A percentile compares a stretch with the other conserved stretches of the same genome.
Conservation (phyloP, 176 grass and related monocot species). For the Triticum urartu region DNA sequence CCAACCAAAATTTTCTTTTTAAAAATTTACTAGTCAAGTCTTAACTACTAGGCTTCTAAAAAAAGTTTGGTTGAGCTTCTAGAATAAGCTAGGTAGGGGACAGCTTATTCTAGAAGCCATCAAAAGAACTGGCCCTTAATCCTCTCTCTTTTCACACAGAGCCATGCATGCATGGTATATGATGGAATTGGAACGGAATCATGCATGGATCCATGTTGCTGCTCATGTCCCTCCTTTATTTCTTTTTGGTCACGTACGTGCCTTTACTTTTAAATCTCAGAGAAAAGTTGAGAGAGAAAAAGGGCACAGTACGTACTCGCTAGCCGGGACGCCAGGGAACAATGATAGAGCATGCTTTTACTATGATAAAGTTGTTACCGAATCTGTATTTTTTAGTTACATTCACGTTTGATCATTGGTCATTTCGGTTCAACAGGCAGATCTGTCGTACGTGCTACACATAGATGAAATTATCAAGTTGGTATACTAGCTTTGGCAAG, state of each 20-base stretch:
- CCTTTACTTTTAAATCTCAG: background rate
- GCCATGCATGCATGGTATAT: background rate
- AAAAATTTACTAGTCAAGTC: too few species aligned
- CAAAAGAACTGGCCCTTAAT: background rate
- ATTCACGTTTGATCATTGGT: background rate
- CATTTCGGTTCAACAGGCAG: background rate
- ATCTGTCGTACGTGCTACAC: background rate
- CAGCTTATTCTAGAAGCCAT: too few species aligned
- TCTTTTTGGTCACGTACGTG: conserved; percentile 2
- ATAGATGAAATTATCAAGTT: background rate
- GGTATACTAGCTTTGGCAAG: background rate
- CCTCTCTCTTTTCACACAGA: background rate
- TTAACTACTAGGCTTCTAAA: too few species aligned
- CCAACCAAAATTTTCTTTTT: too few species aligned
- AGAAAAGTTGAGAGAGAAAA: background rate
- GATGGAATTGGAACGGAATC: conserved; percentile 16
- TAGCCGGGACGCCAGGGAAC: background rate
- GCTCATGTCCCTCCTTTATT: background rate
- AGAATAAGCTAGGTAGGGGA: too few species aligned
- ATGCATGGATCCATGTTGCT: conserved; percentile 8
- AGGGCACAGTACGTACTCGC: background rate
- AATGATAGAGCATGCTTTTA: conserved; percentile 1
- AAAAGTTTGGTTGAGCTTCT: too few species aligned
- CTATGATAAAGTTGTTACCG: background rate
- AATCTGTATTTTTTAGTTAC: background rate